Base-by-base conservation (phyloP, 1,139 yeast genomes). In the Debaryomyces fabryi region DNA sequence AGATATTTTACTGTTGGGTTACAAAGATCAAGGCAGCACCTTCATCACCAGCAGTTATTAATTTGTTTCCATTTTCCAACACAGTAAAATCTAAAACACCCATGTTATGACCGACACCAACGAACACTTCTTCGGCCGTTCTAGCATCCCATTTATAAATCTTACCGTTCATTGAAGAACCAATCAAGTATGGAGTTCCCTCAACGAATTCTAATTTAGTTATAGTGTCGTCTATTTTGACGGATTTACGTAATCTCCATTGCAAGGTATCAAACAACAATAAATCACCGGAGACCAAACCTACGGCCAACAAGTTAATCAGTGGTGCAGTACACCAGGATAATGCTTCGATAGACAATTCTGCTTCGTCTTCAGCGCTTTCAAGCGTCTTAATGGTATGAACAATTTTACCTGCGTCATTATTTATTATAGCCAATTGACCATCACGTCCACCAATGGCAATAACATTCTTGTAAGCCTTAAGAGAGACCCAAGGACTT, bases 11-110 rank as follows among this genome's bases (percentile, higher is more conserved):
- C 47, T 52, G 35, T 52, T 76, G 36, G 7, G 43, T 40, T n/a
- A 21, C 18, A 59, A 85, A 92, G 6, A 93, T 81, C 57, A 93
- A 74, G 6, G 96, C 83, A 32, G 93, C 97, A 56, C 96, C 97
- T 66, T 93, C 99, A 65, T 93, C 99, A 53, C 98, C 98, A n/a
- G 97, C 99, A 24, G 97, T 89, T 37, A 91, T 79, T 44, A 95
- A 63, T 62, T 86, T 84, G 49, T 78, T 78, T 37, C 89, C 92
- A 40, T 79, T 71, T n/a, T 82, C 82, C 36, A 75, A 64, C 41
- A 83, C 60, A 12, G 86, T 82, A 65, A 92, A 91, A 59, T 91
- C 97, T 52, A 93, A 78, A 12, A 93, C 85, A 49, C 98, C 98
- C 87, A 89, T 88, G 65, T 87, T 88, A 67, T 93, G 99, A 20